A percentile compares a stretch with the other conserved stretches of the same genome.
These are phyloP conservation scores for Candida glucosophila DNA, from an alignment of 1,139 yeast species.

Conservation along the genomic window DNA sequence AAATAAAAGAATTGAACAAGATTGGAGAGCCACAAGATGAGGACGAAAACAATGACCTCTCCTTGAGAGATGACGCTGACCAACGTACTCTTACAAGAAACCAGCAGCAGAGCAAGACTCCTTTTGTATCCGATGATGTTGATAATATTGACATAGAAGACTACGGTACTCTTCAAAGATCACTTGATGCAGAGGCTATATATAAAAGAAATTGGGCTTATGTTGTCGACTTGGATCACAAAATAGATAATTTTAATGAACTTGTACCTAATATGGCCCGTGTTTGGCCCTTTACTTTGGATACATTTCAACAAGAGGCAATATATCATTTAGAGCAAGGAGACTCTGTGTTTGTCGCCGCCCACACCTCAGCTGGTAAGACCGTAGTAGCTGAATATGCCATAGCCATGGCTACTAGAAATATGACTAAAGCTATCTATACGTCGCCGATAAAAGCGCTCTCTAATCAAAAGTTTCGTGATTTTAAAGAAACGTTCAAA, in stretches of 20 bases:
- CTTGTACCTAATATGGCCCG: slow-evolving; percentile 91
- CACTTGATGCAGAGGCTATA: slow-evolving; percentile 20
- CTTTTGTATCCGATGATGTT: slow-evolving; percentile 40
- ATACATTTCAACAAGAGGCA: slow-evolving; percentile 94
- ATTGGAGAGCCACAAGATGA: slow-evolving; percentile 9
- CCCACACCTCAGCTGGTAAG: slow-evolving; percentile 93
- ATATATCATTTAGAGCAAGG: slow-evolving; percentile 94
- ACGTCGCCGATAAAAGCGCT: slow-evolving; percentile 92
- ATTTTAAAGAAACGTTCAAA: slow-evolving; percentile 72
- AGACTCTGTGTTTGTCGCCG: slow-evolving; percentile 96
- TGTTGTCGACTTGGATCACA: slow-evolving; percentile 79
- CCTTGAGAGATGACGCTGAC: slow-evolving; percentile 2
- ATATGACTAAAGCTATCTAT: slow-evolving; percentile 86
- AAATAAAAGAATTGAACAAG: no score
- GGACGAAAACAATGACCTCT: not conserved
- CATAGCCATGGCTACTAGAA: slow-evolving; percentile 83
- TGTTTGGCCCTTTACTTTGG: slow-evolving; percentile 87
- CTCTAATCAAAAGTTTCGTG: slow-evolving; percentile 91
- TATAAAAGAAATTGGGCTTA: slow-evolving; percentile 83
- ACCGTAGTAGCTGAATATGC: slow-evolving; percentile 94
- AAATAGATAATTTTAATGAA: slow-evolving; percentile 74
- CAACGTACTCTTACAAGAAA: no score
- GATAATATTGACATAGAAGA: slow-evolving; percentile 75
- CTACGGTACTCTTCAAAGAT: slow-evolving; percentile 17
- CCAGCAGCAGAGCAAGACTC: slow-evolving; percentile 7